Evolutionary conservation across 768 basidiomycete species (phyloP), one percentile per base, ranked within the genome.

Genomic region (Boletales sp.): DNA sequence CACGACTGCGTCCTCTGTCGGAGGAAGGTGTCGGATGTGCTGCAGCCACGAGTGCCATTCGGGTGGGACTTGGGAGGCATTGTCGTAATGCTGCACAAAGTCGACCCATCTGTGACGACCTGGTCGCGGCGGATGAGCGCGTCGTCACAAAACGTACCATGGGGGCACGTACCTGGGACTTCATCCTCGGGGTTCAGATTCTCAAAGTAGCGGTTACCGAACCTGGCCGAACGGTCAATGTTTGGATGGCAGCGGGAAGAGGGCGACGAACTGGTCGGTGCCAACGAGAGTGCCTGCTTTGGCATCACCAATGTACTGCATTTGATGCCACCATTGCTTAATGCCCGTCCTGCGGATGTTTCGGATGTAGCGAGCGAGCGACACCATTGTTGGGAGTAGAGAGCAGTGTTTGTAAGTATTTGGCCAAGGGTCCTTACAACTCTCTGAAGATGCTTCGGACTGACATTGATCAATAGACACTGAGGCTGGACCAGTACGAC

Each of bases 81-180:
- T 87, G 70, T 78, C 85, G 54, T 93, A 82, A 63, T 94, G 90
- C 82, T 96, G 93, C 15, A 86, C 79, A 62, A 80, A 92, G 73
- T 98, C 95, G 38, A 98, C 84, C 95, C 95, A 98, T 69, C 95
- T 82, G 65, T 96, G 93, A 58, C 95, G 90, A 61, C 94, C 94
- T 90, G 66, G 12, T 41, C 2, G 12, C 15, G 8, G 34, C 11
- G 34, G 34, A 8, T 13, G 34, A 13, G 15, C 15, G 34, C 34
- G 34, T 34, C 34, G 34, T 12, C 13, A 8, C 12, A 8, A 8
- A 34, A 4, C 25, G 21, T 4, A 42, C 35, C 30, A 9, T 19
- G 11, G 17, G 11, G 11, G n/a, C 15, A 70, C 80, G 35, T 54
- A 90, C 92, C 93, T 48, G 94, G 94, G 41, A 94, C 70, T 66